Evolutionary conservation across 2,329 filamentous ascomycete species (phyloP).

Genomic region (Diaporthe caulivora): DNA sequence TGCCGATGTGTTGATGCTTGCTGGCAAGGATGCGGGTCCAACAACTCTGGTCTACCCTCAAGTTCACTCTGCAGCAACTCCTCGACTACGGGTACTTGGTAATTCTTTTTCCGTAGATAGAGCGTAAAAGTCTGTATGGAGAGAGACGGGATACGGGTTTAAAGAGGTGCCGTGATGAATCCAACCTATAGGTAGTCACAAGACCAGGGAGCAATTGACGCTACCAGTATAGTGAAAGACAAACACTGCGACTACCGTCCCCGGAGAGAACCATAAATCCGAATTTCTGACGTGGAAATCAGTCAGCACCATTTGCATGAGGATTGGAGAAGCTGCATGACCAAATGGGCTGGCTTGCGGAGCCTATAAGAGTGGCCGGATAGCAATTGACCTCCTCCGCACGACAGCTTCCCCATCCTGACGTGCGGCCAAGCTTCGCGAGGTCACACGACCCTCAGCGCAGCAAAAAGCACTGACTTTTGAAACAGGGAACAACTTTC

Average conservation of each 20-base stretch:
- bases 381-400: conserved; percentile 10
- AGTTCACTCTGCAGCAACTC: neutral
- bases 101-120: neutral
- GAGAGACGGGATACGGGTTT: neutral
- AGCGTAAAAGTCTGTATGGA: neutral
- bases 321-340: neutral
- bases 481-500: conserved; percentile 7
- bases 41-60: neutral
- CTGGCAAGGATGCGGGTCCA: neutral
- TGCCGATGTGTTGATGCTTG: neutral
- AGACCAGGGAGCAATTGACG: neutral
- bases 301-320: neutral
- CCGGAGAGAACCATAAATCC: conserved; percentile 12
- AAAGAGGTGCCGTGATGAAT: neutral
- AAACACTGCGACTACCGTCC: too few relatives aligned
- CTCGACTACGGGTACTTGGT: neutral
- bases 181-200: neutral
- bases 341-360: neutral
- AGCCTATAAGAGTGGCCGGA: conserved; percentile 17
- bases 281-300: conserved; percentile 8
- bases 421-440: conserved; percentile 16
- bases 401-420: conserved; percentile 2
- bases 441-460: conserved; percentile 12
- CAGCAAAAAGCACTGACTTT: conserved; percentile 7
- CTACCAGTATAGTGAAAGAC: neutral